Conservation (phyloP, 768 basidiomycete genomes). For the Lentinula edodes region DNA sequence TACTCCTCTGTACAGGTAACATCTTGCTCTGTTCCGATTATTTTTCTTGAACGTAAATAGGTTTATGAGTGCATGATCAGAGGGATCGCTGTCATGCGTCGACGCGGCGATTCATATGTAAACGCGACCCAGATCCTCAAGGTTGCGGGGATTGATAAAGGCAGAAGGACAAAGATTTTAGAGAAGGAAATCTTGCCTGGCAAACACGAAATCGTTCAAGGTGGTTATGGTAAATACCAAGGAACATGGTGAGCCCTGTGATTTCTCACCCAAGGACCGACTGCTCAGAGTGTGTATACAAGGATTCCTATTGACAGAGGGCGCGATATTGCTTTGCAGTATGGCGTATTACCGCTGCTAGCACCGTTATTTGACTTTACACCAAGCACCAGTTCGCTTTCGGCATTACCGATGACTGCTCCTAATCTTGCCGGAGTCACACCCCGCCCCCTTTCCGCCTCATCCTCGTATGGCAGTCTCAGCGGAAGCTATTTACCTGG, state of each 20-base stretch:
- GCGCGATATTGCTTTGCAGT: slow-evolving; percentile 87
- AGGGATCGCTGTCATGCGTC: slow-evolving; percentile 97
- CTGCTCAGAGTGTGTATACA: neutral
- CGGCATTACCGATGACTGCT: slow-evolving; percentile 55
- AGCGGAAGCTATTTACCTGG: slow-evolving; percentile 45
- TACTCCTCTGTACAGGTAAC: slow-evolving; percentile 82
- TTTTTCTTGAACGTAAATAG: slow-evolving; percentile 36
- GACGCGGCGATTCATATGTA: slow-evolving; percentile 90
- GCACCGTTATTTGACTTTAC: slow-evolving; percentile 91
- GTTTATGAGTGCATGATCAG: slow-evolving; percentile 98
- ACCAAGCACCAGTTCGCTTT: slow-evolving; percentile 66
- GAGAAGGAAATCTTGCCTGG: slow-evolving; percentile 96
- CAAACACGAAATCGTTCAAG: slow-evolving; percentile 97
- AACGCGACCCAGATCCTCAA: slow-evolving; percentile 99
- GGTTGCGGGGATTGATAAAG: slow-evolving; percentile 97
- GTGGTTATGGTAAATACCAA: slow-evolving; percentile 98
- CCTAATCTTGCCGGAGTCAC: slow-evolving; percentile 40
- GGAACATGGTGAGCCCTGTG: slow-evolving; percentile 82
- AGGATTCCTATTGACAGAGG: slow-evolving; percentile 98
- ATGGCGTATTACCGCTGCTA: slow-evolving; percentile 84
- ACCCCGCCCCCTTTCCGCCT: slow-evolving; percentile 62
- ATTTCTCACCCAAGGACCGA: slow-evolving; percentile 79
- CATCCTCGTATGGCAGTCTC: slow-evolving; percentile 53
- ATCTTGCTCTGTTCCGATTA: slow-evolving; percentile 1
- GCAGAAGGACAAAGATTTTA: slow-evolving; percentile 90